A percentile compares a stretch with the other conserved stretches of the same genome.
These are phyloP conservation scores for Phaeotremella skinneri DNA, from an alignment of 768 basidiomycete species.

Conservation along the genomic window DNA sequence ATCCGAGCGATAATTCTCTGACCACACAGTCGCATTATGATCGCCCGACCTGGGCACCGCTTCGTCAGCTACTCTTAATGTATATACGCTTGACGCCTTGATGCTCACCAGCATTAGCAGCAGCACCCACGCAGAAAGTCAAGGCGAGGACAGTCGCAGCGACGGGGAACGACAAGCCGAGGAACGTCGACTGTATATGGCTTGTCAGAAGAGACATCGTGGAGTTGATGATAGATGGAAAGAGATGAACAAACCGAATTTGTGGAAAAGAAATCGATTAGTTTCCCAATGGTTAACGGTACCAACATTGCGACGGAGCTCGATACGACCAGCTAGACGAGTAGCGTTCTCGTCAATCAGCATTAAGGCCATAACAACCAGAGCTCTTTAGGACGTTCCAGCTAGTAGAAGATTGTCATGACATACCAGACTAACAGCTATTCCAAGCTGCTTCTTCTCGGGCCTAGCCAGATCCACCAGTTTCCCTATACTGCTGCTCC, in stretches of 20 bases:
- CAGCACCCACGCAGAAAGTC: slow-evolving; percentile 81
- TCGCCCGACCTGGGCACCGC: slow-evolving; percentile 38
- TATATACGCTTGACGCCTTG: no score
- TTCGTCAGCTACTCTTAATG: background rate
- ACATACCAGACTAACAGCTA: slow-evolving; percentile 65
- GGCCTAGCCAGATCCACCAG: slow-evolving; percentile 73
- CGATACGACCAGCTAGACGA: slow-evolving; percentile 71
- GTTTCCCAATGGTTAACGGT: slow-evolving; percentile 85
- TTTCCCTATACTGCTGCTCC: slow-evolving; percentile 37
- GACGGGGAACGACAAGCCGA: slow-evolving; percentile 73
- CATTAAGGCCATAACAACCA: slow-evolving; percentile 13
- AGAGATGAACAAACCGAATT: slow-evolving; percentile 60
- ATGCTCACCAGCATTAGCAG: slow-evolving; percentile 77
- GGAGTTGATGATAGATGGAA: slow-evolving; percentile 1
- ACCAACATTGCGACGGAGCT: slow-evolving; percentile 88
- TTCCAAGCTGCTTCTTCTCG: slow-evolving; percentile 70
- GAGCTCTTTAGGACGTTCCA: background rate
- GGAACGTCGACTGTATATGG: slow-evolving; percentile 58
- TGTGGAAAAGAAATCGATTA: slow-evolving; percentile 85
- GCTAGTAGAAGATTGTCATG: background rate
- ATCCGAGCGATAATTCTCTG: slow-evolving; percentile 83
- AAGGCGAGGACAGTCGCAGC: slow-evolving; percentile 71
- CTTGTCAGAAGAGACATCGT: slow-evolving; percentile 55
- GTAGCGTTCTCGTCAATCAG: slow-evolving; percentile 13
- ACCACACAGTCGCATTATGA: slow-evolving; percentile 76